These are phyloP conservation scores for Microbotryum lychnidis-dioicae DNA, from an alignment of 1,284 basidiomycete species.

Conservation along the genomic window DNA sequence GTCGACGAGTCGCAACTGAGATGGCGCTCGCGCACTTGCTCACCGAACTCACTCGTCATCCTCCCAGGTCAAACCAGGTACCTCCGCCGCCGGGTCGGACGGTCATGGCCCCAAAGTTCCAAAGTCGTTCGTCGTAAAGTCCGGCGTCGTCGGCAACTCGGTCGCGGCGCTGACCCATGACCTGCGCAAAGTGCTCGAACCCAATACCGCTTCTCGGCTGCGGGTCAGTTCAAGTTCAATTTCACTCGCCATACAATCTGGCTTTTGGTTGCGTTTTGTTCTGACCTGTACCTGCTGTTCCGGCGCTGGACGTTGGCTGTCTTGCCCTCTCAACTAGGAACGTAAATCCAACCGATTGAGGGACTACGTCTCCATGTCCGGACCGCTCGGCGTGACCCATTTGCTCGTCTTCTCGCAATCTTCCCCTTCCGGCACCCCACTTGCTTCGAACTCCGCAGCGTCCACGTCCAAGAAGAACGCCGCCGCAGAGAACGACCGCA, in stretches of 20 bases:
- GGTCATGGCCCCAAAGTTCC: slow-evolving; percentile 36
- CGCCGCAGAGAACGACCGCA: slow-evolving; percentile 15
- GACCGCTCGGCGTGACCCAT: slow-evolving; percentile 85
- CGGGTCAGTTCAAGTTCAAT: slow-evolving; percentile 52
- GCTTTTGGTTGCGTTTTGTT: not conserved
- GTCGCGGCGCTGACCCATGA: slow-evolving; percentile 82
- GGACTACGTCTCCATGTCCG: slow-evolving; percentile 89
- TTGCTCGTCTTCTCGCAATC: slow-evolving; percentile 64
- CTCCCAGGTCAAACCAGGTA: slow-evolving; percentile 21
- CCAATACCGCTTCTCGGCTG: slow-evolving; percentile 87
- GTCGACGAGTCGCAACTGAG: not conserved
- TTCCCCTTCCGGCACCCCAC: not conserved
- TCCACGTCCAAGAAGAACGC: slow-evolving; percentile 15
- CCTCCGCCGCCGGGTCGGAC: slow-evolving; percentile 4
- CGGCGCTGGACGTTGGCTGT: not conserved
- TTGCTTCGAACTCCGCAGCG: not conserved
- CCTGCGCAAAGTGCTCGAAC: slow-evolving; percentile 92
- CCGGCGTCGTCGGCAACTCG: slow-evolving; percentile 83
- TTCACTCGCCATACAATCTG: not conserved
- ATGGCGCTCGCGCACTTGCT: not conserved
- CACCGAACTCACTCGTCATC: not conserved
- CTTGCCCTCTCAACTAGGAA: slow-evolving; percentile 54
- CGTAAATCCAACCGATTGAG: slow-evolving; percentile 83
- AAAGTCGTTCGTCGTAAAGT: slow-evolving; percentile 75
- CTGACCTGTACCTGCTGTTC: not conserved